These are phyloP conservation scores for Peltaster fructicola DNA, from an alignment of 2,329 filamentous ascomycete species.

Conservation along the genomic window DNA sequence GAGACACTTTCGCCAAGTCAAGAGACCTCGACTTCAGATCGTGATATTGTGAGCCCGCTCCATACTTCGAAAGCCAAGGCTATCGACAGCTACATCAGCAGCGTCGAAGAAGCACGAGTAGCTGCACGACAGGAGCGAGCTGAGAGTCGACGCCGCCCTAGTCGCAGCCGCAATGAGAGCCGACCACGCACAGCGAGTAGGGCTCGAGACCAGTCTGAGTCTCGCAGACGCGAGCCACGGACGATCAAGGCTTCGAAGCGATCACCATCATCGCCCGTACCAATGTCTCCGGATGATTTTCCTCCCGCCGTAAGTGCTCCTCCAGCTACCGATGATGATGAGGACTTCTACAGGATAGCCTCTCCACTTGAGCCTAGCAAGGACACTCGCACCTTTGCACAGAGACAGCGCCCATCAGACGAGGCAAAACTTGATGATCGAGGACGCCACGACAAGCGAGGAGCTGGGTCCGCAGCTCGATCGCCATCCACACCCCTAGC, in stretches of 20 bases:
- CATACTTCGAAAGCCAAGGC: conserved; percentile 43
- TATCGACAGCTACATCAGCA: conserved; percentile 72
- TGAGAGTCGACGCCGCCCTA: conserved; percentile 27
- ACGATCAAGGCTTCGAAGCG: conserved; percentile 62
- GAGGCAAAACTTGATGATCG: conserved; percentile 20
- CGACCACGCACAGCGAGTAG: conserved; percentile 26
- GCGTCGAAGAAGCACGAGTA: conserved; percentile 50
- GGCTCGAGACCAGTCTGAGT: conserved; percentile 38
- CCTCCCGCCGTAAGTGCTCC: conserved; percentile 23
- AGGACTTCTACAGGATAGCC: conserved; percentile 28
- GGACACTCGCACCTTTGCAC: background rate
- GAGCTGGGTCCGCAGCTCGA: conserved; percentile 38
- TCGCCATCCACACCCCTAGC: conserved; percentile 73
- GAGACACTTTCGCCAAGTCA: conserved; percentile 10
- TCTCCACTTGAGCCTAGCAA: conserved; percentile 14
- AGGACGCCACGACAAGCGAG: conserved; percentile 46
- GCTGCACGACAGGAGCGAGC: conserved; percentile 21
- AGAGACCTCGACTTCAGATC: background rate
- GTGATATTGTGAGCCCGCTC: too few relatives aligned
- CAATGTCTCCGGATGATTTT: conserved; percentile 80
- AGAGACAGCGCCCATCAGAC: conserved; percentile 10
- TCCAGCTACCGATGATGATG: conserved; percentile 30
- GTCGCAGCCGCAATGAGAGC: conserved; percentile 28
- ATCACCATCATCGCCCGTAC: conserved; percentile 79
- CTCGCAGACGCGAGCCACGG: conserved; percentile 48